A percentile compares a stretch with the other conserved stretches of the same genome.
Conservation (phyloP, 164 flowering plant species). For the Liriodendron chinense region DNA sequence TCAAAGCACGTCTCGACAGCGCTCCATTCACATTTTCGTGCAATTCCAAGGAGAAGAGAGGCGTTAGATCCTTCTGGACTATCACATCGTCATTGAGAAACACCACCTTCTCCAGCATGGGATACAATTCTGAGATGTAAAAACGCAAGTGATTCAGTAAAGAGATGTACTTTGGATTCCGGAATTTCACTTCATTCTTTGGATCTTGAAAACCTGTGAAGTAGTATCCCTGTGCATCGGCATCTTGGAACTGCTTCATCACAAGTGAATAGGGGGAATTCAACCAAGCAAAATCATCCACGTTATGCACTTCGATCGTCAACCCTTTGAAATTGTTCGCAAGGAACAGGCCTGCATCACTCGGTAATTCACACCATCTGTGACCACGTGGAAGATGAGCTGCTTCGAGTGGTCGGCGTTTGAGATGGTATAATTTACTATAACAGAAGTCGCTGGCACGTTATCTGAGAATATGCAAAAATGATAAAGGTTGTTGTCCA, state of each 20-base stretch:
- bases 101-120: slow-evolving; percentile 72
- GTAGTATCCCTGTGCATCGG: slow-evolving; percentile 43
- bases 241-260: slow-evolving; percentile 48
- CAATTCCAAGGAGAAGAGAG: slow-evolving; percentile 74
- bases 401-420: slow-evolving; percentile 83
- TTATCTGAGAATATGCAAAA: slow-evolving; percentile 88
- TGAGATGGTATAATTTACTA: slow-evolving; percentile 70
- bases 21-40: slow-evolving; percentile 93
- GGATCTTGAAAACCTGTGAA: slow-evolving; percentile 43
- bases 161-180: slow-evolving; percentile 54
- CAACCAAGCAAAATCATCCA: slow-evolving; percentile 72
- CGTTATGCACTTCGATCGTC: slow-evolving; percentile 61
- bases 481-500: slow-evolving; percentile 83
- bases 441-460: slow-evolving; percentile 62
- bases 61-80: slow-evolving; percentile 80
- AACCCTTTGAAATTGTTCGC: slow-evolving; percentile 65
- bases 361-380: slow-evolving; percentile 58
- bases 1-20: slow-evolving; percentile 89
- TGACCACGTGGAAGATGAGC: slow-evolving; percentile 78
- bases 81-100: slow-evolving; percentile 86
- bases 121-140: slow-evolving; percentile 77
- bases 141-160: slow-evolving; percentile 73
- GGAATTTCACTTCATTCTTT: slow-evolving; percentile 48
- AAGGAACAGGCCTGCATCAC: slow-evolving; percentile 80
- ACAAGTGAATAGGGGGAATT: slow-evolving; percentile 63